Percentiles rank a stretch among this genome's conserved stretches.
phyloP scores from a whole-genome alignment of 331 rosid species.

The Pyrus hybrid region DNA sequence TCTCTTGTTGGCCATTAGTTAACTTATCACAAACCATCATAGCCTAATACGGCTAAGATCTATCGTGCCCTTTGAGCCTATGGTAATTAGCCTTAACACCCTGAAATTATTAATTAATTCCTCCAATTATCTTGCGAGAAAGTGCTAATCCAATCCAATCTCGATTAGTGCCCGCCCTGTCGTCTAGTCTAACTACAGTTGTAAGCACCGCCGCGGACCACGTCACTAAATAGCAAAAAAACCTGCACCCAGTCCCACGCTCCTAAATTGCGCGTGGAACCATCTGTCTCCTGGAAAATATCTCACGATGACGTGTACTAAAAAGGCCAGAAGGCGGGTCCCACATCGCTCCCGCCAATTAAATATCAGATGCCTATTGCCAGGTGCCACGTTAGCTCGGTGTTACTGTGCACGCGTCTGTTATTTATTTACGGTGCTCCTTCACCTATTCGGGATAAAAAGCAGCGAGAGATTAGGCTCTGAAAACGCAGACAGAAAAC shows the following conservation, averaged over 20 bases:
- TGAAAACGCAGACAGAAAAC: background rate
- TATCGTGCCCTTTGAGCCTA: too few relatives aligned
- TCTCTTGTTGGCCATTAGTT: too few relatives aligned
- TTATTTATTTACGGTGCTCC: slow-evolving; percentile 20
- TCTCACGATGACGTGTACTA: slow-evolving; percentile 37
- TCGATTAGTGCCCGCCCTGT: background rate
- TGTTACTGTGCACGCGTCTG: slow-evolving; percentile 5
- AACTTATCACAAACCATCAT: background rate
- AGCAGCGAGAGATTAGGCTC: background rate
- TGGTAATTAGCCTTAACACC: too few relatives aligned
- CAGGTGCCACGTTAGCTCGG: slow-evolving; percentile 31
- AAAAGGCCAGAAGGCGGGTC: slow-evolving; percentile 17
- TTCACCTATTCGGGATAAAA: background rate
- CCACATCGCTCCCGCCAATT: slow-evolving; percentile 17
- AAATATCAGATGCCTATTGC: slow-evolving; percentile 1
- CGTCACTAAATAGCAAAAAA: background rate
- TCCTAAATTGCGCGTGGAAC: slow-evolving; percentile 9
- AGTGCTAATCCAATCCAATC: background rate
- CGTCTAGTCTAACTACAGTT: background rate
- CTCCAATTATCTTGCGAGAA: background rate
- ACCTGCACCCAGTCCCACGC: background rate
- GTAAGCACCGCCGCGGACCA: slow-evolving; percentile 23
- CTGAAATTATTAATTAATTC: background rate
- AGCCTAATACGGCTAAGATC: background rate
- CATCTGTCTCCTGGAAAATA: slow-evolving; percentile 23